Base-by-base conservation (phyloP, 495 filamentous ascomycete genomes). In the Talaromyces borbonicus region DNA sequence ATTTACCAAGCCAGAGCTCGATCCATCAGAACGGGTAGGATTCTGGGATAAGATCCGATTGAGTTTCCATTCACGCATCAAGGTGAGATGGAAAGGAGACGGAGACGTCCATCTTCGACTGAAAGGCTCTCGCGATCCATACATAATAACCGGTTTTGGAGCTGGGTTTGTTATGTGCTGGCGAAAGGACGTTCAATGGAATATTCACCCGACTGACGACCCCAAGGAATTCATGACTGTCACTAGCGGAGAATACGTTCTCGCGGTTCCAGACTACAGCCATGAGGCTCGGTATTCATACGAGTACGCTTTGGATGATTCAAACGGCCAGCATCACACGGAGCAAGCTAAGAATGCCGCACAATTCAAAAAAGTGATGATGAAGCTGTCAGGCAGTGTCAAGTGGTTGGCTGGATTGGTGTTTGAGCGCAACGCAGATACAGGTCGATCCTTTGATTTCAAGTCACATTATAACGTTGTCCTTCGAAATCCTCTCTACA, bases 1-100 rank as follows among this genome's bases (percentile, higher is more conserved):
- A 0, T 95, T 99, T 65, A 95, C 90, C 8, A 99, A 97, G 53
- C 85, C 87, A 4, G 88, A 93, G 52, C 71, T 95, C 30, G 92
- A 97, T 63, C 85, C 85, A 4, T 96, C 90, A 1, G 92, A 99
- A 31, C 77, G 85, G 33, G 85, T 87, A 38, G 92, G 92, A 6
- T 99, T 99, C 68, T 99, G 92, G 92, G 92, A 99, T 61, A 99
- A 99, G 71, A 95, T 99, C 25, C 72, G 92, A 48, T 74, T 99
- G 14, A 89, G 82, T 54, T 89, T 94, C 58, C 92, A 99, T 62
- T 97, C 92, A n/a, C 78, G 87, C 12, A 74, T 97, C 47, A 81
- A 75, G 33, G 81, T 96, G 20, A 71, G 81, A 3, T 99, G 92
- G 92, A 89, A 81, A 55, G 90, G 87, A 37, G 92, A 92, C 59